Percentiles rank a stretch among this genome's conserved stretches.
phyloP scores from a whole-genome alignment of 139 green algal species.

The Limnomonas spitsbergensis region DNA sequence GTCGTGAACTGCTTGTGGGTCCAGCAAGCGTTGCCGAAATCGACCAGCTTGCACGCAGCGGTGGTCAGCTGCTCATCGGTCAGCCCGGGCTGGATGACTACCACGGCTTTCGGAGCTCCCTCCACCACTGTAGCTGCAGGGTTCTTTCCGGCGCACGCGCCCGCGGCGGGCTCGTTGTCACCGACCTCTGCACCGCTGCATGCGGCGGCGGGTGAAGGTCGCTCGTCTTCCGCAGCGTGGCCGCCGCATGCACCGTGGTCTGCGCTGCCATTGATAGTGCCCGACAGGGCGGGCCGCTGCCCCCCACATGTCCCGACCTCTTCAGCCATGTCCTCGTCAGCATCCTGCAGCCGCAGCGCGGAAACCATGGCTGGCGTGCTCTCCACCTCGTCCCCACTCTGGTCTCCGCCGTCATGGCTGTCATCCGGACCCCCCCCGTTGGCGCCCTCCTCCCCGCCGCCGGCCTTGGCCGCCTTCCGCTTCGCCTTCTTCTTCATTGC shows the following conservation, averaged over 20 bases:
- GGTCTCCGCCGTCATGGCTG: not conserved
- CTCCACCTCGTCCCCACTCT: slow-evolving; percentile 6
- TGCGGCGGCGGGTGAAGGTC: too few species aligned
- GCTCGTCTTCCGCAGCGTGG: too few species aligned
- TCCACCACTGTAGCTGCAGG: not conserved
- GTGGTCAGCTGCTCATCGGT: slow-evolving; percentile 46
- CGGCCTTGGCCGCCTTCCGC: slow-evolving; percentile 15
- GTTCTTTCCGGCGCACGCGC: too few species aligned
- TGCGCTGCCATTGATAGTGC: too few species aligned
- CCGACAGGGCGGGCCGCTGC: too few species aligned
- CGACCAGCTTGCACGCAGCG: slow-evolving; percentile 82
- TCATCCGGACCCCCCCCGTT: not conserved
- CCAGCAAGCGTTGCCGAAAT: slow-evolving; percentile 99
- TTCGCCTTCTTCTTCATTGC: slow-evolving; percentile 29
- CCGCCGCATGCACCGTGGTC: too few species aligned
- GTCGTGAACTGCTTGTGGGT: slow-evolving; percentile 93
- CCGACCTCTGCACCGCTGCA: not conserved
- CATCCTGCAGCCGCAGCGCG: too few species aligned
- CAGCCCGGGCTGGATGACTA: slow-evolving; percentile 34
- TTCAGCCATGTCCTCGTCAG: too few species aligned
- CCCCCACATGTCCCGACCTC: too few species aligned
- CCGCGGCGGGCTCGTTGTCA: not conserved
- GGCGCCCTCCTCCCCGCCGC: not conserved
- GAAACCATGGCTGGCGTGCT: slow-evolving; percentile 1
- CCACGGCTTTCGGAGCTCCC: slow-evolving; percentile 4